Base-by-base conservation (phyloP, 1,139 yeast species). In the Suhomyces coccinellae region DNA sequence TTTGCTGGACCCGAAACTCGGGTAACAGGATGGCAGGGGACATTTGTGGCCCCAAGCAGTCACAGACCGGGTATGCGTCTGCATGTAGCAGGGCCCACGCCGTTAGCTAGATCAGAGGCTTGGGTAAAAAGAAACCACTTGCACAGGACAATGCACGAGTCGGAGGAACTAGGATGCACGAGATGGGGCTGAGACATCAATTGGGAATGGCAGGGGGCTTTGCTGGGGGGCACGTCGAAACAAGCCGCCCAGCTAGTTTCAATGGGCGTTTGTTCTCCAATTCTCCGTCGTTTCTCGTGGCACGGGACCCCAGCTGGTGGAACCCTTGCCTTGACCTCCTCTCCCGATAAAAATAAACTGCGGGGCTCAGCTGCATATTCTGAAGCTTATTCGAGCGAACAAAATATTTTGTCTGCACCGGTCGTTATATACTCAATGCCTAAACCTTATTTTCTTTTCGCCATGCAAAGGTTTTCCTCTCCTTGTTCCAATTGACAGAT, bases 401-500 rank as follows among this genome's bases (percentile, higher is more conserved):
- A 13, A 14, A 14, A 32, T 36, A 33, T 43, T 43, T 43, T 43
- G 14, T 31, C 36, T 32, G 42, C 34, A 35, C 32, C 14, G 16
- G 30, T 22, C 31, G 38, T 33, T 31, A 24, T 34, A 34, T 34
- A 27, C 36, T 24, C 28, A n/a, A 24, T 34, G 36, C 36, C 29
- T 22, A 34, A 34, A 22, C 36, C 29, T 34, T 22, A 34, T 13
- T 34, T 17, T 17, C 15, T 22, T 37, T 28, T n/a, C 9, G 33
- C 33, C 13, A 31, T 33, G 37, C 36, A 38, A 26, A 27, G 36
- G 28, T 10, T 16, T 32, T 32, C 28, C 28, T 33, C 34, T 39
- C 35, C 36, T 28, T 20, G 37, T 39, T 31, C 46, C 32, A 35
- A 38, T 35, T 45, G 48, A 45, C 48, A 41, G 48, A 45, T 45